These are phyloP conservation scores for Eleusine indica DNA, from an alignment of 176 grass and related monocot species.

Conservation along the genomic window DNA sequence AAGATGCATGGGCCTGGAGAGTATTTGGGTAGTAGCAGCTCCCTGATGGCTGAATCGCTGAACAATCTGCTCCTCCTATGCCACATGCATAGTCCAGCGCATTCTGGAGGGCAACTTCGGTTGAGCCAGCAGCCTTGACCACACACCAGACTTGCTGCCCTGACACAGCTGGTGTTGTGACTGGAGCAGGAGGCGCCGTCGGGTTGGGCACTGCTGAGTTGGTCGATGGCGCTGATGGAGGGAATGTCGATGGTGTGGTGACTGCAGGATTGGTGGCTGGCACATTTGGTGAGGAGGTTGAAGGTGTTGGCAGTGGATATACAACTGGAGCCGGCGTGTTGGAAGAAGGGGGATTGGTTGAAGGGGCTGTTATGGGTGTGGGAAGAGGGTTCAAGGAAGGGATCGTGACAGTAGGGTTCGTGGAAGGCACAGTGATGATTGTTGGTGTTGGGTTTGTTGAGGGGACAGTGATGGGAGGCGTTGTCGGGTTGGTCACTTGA, in stretches of 20 bases:
- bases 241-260: conserved; percentile 46
- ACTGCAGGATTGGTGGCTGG: conserved; percentile 55
- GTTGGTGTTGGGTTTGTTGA: conserved; percentile 48
- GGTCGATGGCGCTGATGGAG: conserved; percentile 43
- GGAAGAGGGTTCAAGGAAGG: conserved; percentile 70
- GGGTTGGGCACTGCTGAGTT: conserved; percentile 51
- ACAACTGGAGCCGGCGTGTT: conserved; percentile 17
- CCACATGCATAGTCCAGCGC: conserved; percentile 90
- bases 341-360: conserved; percentile 40
- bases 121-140: conserved; percentile 55
- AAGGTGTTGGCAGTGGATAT: conserved; percentile 56
- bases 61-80: conserved; percentile 68
- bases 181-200: conserved; percentile 22
- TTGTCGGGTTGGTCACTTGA: conserved; percentile 45
- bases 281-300: conserved; percentile 40
- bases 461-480: conserved; percentile 32
- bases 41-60: conserved; percentile 59
- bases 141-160: conserved; percentile 75
- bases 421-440: conserved; percentile 59
- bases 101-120: conserved; percentile 48
- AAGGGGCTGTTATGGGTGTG: conserved; percentile 55
- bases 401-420: conserved; percentile 64
- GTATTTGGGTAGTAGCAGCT: conserved; percentile 84
- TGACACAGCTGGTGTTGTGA: conserved; percentile 38
- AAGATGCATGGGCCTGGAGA: conserved; percentile 75